Base-by-base conservation (phyloP, 2,329 filamentous ascomycete species). In the Biscogniauxia marginata region DNA sequence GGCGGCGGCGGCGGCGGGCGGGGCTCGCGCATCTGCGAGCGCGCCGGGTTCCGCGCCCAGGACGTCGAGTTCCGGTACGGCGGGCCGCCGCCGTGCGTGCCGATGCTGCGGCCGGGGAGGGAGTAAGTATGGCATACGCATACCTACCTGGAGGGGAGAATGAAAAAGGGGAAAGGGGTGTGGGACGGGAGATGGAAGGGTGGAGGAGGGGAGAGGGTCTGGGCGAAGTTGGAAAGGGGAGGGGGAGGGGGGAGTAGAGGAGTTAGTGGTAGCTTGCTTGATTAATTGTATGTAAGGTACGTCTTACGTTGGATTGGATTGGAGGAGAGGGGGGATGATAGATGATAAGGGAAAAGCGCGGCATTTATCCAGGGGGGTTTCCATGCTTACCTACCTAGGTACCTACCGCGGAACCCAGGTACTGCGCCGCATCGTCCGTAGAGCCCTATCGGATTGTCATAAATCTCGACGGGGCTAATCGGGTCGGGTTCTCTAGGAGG, bases 11-110 rank as follows among this genome's bases (percentile, higher is more conserved):
- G 64, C 8, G 65, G 63, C 5, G 60, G 61, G 30, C 56, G 61
- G 13, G 63, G 65, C 7, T 57, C 65, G 61, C 57, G 58, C 16
- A 68, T 65, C 22, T 64, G 61, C 25, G 60, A 65, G 39, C 56
- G 58, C 25, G 53, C 51, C 20, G 63, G 65, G 23, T 66, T 69
- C 52, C 52, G 58, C 55, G 56, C 59, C 24, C 60, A 65, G 24
- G 60, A 66, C n/a, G 52, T 67, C 23, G 57, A 62, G 46, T 46
- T 50, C 46, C 59, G 55, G 39, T 67, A 67, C 24, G 60, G 60
- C 13, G 65, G 61, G 3, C 57, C 62, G 13, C 63, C 63, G 22
- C 64, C 62, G 23, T 65, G 63, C 24, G 60, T 61, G n/a, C 64
- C 63, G n/a, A 66, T 65, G 60, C 43, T 63, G 20, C 60, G 64